Conservation (phyloP, 306 rosid genomes). For the Vigna reflexopilosa region DNA sequence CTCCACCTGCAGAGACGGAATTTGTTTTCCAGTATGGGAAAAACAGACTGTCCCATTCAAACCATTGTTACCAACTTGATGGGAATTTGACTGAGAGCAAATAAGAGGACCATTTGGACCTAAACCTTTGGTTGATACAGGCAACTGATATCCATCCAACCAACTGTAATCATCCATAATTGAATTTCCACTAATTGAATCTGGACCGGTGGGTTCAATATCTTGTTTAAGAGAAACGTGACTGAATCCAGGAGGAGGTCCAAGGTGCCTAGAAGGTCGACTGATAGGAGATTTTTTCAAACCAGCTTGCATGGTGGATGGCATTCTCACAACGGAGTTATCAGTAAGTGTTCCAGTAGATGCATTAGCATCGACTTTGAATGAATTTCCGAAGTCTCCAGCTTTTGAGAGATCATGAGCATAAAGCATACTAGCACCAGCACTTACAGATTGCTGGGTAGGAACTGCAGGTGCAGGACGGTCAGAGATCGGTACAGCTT, state of each 20-base stretch:
- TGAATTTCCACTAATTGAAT: conserved; percentile 61
- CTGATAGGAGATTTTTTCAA: conserved; percentile 66
- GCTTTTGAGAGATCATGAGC: conserved; percentile 57
- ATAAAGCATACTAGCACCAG: conserved; percentile 45
- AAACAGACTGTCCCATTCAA: conserved; percentile 63
- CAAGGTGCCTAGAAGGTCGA: conserved; percentile 88
- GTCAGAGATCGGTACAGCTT: conserved; percentile 46
- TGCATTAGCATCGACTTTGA: conserved; percentile 57
- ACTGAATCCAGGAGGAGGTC: conserved; percentile 98
- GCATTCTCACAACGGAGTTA: conserved; percentile 45
- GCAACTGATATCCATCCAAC: conserved; percentile 97
- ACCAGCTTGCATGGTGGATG: conserved; percentile 57
- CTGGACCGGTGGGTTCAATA: conserved; percentile 59
- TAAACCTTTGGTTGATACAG: conserved; percentile 61
- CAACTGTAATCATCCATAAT: conserved; percentile 91
- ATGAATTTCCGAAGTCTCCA: conserved; percentile 54
- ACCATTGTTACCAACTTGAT: conserved; percentile 56
- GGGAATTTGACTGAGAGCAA: conserved; percentile 55
- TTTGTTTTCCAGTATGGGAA: conserved; percentile 91
- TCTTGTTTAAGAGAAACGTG: conserved; percentile 63
- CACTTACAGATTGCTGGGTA: conserved; percentile 57
- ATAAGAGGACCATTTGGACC: conserved; percentile 51
- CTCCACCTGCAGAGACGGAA: conserved; percentile 61
- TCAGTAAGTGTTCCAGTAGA: conserved; percentile 51
- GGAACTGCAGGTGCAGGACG: conserved; percentile 54